Percentiles rank a stretch among this genome's conserved stretches.
Evolutionary conservation across 306 rosid species (phyloP).

Genomic region (Cyamopsis tetragonoloba): DNA sequence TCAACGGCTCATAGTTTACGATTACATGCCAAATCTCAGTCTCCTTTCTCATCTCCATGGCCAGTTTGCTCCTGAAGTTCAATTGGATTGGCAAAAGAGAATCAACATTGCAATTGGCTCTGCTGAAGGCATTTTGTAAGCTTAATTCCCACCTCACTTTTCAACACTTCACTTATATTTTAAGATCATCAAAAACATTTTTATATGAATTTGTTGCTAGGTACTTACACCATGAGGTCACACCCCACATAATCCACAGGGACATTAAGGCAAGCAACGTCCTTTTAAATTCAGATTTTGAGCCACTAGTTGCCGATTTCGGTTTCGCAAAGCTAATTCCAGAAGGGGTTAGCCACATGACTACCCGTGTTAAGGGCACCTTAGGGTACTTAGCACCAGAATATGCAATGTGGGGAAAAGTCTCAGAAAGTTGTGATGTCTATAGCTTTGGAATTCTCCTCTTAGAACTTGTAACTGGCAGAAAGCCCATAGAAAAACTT

Average conservation of each 20-base stretch:
- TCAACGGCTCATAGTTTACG: conserved; percentile 81
- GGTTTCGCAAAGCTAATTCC: conserved; percentile 92
- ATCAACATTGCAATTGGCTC: conserved; percentile 81
- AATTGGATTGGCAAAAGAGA: conserved; percentile 69
- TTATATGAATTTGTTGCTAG: no score
- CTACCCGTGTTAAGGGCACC: conserved; percentile 87
- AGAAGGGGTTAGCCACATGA: conserved; percentile 89
- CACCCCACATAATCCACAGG: conserved; percentile 82
- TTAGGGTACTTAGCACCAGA: conserved; percentile 87
- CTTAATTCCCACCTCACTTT: conserved; percentile 11
- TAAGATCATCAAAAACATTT: not conserved
- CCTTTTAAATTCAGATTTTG: conserved; percentile 67
- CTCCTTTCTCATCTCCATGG: conserved; percentile 89
- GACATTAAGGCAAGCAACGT: conserved; percentile 89
- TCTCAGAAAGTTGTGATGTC: conserved; percentile 83
- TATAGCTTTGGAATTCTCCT: conserved; percentile 81
- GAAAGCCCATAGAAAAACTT: conserved; percentile 83
- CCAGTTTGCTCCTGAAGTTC: conserved; percentile 55
- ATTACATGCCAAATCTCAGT: conserved; percentile 94
- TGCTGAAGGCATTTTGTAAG: conserved; percentile 80
- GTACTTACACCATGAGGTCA: conserved; percentile 79
- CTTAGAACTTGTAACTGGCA: conserved; percentile 63
- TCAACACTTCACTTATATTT: not conserved
- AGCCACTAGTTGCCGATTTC: conserved; percentile 78
- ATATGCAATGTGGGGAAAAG: conserved; percentile 97